Base-by-base conservation (phyloP, 2,329 filamentous ascomycete genomes). In the Diaporthe humulicola region DNA sequence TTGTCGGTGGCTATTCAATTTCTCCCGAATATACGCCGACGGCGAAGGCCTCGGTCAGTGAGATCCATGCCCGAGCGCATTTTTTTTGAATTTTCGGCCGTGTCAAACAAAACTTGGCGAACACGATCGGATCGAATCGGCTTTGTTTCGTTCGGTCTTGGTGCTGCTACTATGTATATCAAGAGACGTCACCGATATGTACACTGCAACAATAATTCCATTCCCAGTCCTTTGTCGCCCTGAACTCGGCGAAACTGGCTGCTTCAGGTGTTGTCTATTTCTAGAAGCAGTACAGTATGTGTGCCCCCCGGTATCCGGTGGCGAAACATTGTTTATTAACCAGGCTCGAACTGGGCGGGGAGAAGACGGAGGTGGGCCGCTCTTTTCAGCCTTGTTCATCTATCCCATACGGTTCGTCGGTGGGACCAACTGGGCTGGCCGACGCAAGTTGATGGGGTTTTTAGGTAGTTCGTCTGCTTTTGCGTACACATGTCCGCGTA, bases 101-200 rank as follows among this genome's bases (percentile, higher is more conserved):
- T 38, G 45, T 25, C 60, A 33, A 45, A 69, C 64, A 52, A 54
- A 40, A 30, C 48, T 69, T 54, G 48, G 64, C 64, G 48, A 30
- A 54, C 33, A 36, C 8, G 17, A 33, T 54, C 64, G 48, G 48
- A 69, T 54, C 48, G 33, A 52, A 22, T 54, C n/a, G 64, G 64
- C 60, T 30, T 40, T 54, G 64, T 69, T 54, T 69, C 64, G 64
- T 28, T 22, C 3, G 33, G 33, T 40, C 33, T 50, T 54, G 48
- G 64, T 38, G 15, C 33, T 52, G 19, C 61, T 22, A n/a, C n/a
- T n/a, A n/a, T n/a, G n/a, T n/a, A 28, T 25, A 19, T 28, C 64
- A 52, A 56, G 45, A 50, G 14, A 50, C 19, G 8, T 15, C 45
- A n/a, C 28, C 2, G 10, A 25, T 15, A 52, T 52, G 4, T 14